Evolutionary conservation across 768 basidiomycete species (phyloP).

Genomic region (Phaeotremella skinneri): DNA sequence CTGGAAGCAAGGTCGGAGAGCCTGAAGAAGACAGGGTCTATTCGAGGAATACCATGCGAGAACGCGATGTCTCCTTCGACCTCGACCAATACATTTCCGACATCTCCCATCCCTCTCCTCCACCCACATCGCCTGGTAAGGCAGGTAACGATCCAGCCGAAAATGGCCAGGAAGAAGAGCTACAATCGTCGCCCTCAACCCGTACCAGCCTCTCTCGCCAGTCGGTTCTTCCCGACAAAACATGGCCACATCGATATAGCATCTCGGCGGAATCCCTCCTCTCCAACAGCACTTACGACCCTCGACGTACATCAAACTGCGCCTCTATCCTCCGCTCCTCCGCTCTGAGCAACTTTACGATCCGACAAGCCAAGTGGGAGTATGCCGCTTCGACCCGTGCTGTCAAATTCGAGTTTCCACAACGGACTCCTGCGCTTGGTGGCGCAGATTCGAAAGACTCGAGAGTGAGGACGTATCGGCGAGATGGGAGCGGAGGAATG

Average conservation of each 20-base stretch:
- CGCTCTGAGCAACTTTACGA: slow-evolving; percentile 17
- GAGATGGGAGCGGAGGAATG: not conserved
- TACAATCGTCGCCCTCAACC: not conserved
- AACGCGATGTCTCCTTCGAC: slow-evolving; percentile 18
- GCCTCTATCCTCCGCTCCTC: slow-evolving; percentile 11
- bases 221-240: not conserved
- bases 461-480: not conserved
- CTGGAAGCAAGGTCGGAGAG: no score
- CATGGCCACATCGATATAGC: not conserved
- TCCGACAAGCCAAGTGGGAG: slow-evolving; percentile 20
- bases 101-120: slow-evolving; percentile 5
- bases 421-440: not conserved
- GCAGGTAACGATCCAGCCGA: not conserved
- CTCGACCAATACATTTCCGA: slow-evolving; percentile 26
- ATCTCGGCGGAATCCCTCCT: not conserved
- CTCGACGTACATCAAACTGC: not conserved
- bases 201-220: not conserved
- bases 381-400: slow-evolving; percentile 16
- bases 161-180: not conserved
- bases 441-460: not conserved
- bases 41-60: not conserved
- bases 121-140: not conserved
- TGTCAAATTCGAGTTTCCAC: slow-evolving; percentile 4
- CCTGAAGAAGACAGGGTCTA: no score
- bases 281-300: not conserved